These are phyloP conservation scores for Diplosphaera chodatii DNA, from an alignment of 139 green algal genomes.

Conservation along the genomic window DNA sequence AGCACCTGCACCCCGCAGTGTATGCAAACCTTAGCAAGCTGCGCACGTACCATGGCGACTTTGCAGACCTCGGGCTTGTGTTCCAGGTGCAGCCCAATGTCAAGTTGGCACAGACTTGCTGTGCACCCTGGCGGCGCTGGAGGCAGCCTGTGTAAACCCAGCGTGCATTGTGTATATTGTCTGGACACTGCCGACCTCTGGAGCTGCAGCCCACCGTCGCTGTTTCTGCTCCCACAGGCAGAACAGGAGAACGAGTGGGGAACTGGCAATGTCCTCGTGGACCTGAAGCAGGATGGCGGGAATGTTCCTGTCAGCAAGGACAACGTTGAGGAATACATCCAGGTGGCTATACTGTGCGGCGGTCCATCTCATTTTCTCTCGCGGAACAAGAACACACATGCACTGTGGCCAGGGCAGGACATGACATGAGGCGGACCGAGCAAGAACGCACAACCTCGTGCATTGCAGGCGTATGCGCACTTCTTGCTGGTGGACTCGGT, in stretches of 20 bases:
- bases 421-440: too few relatives aligned
- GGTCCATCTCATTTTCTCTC: too few relatives aligned
- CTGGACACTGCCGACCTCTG: too few relatives aligned
- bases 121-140: not conserved
- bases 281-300: conserved; percentile 44
- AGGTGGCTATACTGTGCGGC: not conserved
- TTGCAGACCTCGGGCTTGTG: conserved; percentile 29
- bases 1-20: conserved; percentile 35
- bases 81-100: conserved; percentile 39
- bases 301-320: conserved; percentile 42
- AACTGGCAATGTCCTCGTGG: conserved; percentile 24
- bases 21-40: conserved; percentile 35
- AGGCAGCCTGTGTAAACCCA: too few relatives aligned
- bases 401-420: too few relatives aligned
- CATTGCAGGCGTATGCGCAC: not conserved
- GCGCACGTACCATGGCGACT: conserved; percentile 6
- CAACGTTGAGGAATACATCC: conserved; percentile 63
- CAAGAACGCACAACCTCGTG: too few relatives aligned
- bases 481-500: not conserved
- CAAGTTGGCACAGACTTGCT: not conserved
- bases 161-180: too few relatives aligned
- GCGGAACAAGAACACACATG: too few relatives aligned
- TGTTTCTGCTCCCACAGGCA: conserved; percentile 7
- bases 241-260: conserved; percentile 36
- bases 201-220: too few relatives aligned